These are phyloP conservation scores for Silene latifolia DNA, from an alignment of 148 eudicot genomes.

Conservation along the genomic window DNA sequence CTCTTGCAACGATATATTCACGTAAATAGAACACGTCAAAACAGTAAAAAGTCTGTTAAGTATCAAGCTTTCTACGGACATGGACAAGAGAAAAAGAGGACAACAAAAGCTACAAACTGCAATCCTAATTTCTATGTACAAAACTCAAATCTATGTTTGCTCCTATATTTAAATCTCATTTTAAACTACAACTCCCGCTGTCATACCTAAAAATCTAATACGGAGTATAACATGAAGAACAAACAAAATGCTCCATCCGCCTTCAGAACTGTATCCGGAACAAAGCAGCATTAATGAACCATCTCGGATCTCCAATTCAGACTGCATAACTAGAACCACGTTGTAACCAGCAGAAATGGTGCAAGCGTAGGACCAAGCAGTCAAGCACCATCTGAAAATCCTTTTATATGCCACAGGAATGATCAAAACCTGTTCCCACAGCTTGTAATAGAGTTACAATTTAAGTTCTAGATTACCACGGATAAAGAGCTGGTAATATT, in stretches of 20 bases:
- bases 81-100: too few relatives aligned
- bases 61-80: neutral
- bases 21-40: too few relatives aligned
- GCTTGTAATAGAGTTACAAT: neutral
- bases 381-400: neutral
- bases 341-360: neutral
- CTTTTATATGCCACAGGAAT: constrained; percentile 1
- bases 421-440: neutral
- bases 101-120: too few relatives aligned
- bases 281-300: neutral
- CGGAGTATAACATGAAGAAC: neutral
- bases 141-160: neutral
- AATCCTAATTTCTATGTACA: neutral
- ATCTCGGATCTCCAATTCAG: neutral
- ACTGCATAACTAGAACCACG: neutral
- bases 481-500: neutral
- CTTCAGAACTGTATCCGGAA: neutral
- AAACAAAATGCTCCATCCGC: neutral
- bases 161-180: neutral
- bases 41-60: too few relatives aligned
- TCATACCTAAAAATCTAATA: neutral
- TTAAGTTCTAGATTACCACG: neutral
- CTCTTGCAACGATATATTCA: too few relatives aligned
- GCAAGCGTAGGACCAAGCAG: neutral
- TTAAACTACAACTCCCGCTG: neutral